Evolutionary conservation across 2,329 filamentous ascomycete genomes (phyloP), one percentile per base, ranked within the genome.

Genomic region (Clathrospora elynae): DNA sequence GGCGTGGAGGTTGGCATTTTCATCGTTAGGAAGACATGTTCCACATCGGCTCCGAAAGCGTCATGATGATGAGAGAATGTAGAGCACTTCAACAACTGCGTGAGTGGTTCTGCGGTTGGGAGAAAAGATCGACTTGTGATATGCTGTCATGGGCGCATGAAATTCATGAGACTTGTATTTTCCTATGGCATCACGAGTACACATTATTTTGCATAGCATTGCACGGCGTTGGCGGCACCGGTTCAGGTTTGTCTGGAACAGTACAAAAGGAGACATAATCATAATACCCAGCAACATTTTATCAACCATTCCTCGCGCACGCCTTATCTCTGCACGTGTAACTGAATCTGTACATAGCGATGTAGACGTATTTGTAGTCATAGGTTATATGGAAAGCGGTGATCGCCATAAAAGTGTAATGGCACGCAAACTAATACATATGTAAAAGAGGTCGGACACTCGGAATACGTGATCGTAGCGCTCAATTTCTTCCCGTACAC

Each of bases 1-100:
- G 75, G 73, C 6, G 61, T 78, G 4, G 75, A 78, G 49, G 66
- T 78, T 5, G 71, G 73, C 19, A 68, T 77, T 3, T 78, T 78
- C 51, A 70, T 78, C 17, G 68, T 78, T 32, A 64, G 61, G 41
- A 68, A 65, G 38, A 52, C 53, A 26, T 25, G 37, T 28, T 42
- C 41, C 26, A 9, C 31, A 25, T 53, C 49, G 37, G 12, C 30
- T 24, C 28, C 38, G 31, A 19, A 42, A 8, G 37, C 47, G 35
- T 32, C 35, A 26, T 31, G 19, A 31, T 14, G 10, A 24, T 9
- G n/a, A 8, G 9, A 19, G 11, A 30, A 10, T n/a, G 13, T 28
- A 6, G 25, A 28, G 25, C 25, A 28, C n/a, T 6, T 23, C 20
- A 23, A 6, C 20, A 14, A 5, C 12, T 19, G 14, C 20, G 12